Conservation (phyloP, 768 basidiomycete species). For the Lactifluus volemus region DNA sequence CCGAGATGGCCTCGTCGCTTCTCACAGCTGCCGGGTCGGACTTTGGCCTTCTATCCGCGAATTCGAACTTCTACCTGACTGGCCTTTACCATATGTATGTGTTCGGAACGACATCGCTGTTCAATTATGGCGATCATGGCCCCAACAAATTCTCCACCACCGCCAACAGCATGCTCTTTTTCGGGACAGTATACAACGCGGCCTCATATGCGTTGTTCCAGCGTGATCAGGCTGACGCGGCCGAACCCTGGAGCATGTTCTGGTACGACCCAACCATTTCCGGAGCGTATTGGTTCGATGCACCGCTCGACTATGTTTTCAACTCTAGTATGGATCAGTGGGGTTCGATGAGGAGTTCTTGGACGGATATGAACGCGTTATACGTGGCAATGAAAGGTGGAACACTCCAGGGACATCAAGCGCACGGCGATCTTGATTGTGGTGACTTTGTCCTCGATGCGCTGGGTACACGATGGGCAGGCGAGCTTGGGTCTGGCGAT, state of each 20-base stretch:
- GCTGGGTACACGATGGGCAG: constrained; percentile 88
- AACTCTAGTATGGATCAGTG: constrained; percentile 65
- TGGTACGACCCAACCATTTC: constrained; percentile 83
- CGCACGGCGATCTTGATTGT: constrained; percentile 88
- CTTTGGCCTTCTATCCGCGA: constrained; percentile 60
- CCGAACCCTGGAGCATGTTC: constrained; percentile 56
- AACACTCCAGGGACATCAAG: constrained; percentile 72
- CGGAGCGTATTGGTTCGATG: constrained; percentile 89
- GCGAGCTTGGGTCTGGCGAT: constrained; percentile 86
- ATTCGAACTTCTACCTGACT: constrained; percentile 63
- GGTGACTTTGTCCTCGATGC: constrained; percentile 97
- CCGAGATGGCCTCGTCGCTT: constrained; percentile 81
- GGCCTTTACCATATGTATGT: constrained; percentile 88
- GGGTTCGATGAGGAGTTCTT: constrained; percentile 86
- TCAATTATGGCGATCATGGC: constrained; percentile 78
- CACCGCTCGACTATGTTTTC: constrained; percentile 79
- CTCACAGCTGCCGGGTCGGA: constrained; percentile 79
- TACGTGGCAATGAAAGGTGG: constrained; percentile 91
- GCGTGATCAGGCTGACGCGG: constrained; percentile 64
- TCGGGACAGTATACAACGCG: constrained; percentile 55
- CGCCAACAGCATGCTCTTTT: constrained; percentile 81
- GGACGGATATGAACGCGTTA: constrained; percentile 79
- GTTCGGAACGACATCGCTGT: constrained; percentile 75
- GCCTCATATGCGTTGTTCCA: constrained; percentile 83
- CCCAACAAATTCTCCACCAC: constrained; percentile 95